Conservation (phyloP, 371 early-diverging fungal genomes). For the Actinomortierella wolfii region DNA sequence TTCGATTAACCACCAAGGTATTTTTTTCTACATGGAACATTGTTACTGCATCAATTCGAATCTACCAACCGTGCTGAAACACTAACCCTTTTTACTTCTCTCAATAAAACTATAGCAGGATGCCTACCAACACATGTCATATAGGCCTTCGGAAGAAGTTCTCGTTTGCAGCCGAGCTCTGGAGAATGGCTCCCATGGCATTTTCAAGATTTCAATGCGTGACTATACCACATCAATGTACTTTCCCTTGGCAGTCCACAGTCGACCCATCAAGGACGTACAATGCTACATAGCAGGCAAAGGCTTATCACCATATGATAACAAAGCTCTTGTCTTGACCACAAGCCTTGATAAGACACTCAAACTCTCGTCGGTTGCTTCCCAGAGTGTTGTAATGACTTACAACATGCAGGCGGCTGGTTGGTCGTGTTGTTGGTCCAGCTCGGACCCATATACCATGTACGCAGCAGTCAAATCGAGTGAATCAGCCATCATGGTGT, state of each 20-base stretch:
- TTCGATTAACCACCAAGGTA: too few species aligned
- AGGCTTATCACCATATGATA: neutral
- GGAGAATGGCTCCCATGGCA: slow-evolving; percentile 8
- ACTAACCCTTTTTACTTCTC: neutral
- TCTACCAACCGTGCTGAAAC: neutral
- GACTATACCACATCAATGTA: slow-evolving; percentile 15
- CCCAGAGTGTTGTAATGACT: slow-evolving; percentile 15
- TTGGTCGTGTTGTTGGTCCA: slow-evolving; percentile 45
- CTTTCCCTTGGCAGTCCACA: slow-evolving; percentile 21
- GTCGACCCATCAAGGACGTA: slow-evolving; percentile 26
- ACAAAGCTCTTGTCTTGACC: slow-evolving; percentile 26
- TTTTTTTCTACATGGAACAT: neutral
- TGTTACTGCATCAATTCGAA: neutral
- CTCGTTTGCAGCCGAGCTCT: slow-evolving; percentile 22
- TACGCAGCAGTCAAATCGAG: slow-evolving; percentile 25
- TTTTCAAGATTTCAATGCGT: slow-evolving; percentile 31
- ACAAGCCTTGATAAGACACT: slow-evolving; percentile 38
- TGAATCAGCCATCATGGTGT: slow-evolving; percentile 16
- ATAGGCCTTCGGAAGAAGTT: slow-evolving; percentile 28
- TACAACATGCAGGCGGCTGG: slow-evolving; percentile 20
- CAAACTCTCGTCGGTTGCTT: slow-evolving; percentile 19
- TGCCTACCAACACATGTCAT: slow-evolving; percentile 20
- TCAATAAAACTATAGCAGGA: neutral
- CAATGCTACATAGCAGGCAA: slow-evolving; percentile 20
- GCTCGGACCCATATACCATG: slow-evolving; percentile 16